Evolutionary conservation across 257 asterid genomes (phyloP).

Genomic region (Solanum ossicruentum): DNA sequence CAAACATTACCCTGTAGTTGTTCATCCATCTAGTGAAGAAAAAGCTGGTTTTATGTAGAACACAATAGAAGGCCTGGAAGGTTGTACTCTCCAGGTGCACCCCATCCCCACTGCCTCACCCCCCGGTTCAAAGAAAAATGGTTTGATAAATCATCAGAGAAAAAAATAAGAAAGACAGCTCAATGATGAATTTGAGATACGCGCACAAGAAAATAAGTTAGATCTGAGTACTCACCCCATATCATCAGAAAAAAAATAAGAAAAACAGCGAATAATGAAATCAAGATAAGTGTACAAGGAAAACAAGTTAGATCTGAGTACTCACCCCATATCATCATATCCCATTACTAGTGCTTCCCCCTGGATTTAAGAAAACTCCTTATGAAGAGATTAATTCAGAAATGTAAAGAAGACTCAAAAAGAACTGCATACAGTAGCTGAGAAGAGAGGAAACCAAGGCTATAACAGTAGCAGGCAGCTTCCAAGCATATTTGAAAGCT

Average conservation of each 20-base stretch:
- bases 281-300: background rate
- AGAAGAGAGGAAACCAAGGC: background rate
- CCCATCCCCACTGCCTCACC: background rate
- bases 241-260: background rate
- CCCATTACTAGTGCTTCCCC: slow-evolving; percentile 99
- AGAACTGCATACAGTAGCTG: background rate
- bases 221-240: slow-evolving; percentile 18
- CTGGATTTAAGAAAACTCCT: slow-evolving; percentile 27
- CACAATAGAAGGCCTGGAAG: background rate
- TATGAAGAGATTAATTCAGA: background rate
- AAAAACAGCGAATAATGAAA: background rate
- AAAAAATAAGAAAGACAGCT: background rate
- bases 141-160: background rate
- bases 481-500: background rate
- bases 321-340: slow-evolving; percentile 99
- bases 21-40: background rate
- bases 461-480: background rate
- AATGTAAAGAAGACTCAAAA: background rate
- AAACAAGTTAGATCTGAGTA: slow-evolving; percentile 2
- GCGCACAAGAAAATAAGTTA: background rate
- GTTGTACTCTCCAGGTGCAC: background rate
- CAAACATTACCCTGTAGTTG: background rate
- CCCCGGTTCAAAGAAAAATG: background rate
- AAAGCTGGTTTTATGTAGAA: background rate
- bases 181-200: background rate